Base-by-base conservation (phyloP, 805 yeast genomes). In the Hanseniaspora pseudoguilliermondii region DNA sequence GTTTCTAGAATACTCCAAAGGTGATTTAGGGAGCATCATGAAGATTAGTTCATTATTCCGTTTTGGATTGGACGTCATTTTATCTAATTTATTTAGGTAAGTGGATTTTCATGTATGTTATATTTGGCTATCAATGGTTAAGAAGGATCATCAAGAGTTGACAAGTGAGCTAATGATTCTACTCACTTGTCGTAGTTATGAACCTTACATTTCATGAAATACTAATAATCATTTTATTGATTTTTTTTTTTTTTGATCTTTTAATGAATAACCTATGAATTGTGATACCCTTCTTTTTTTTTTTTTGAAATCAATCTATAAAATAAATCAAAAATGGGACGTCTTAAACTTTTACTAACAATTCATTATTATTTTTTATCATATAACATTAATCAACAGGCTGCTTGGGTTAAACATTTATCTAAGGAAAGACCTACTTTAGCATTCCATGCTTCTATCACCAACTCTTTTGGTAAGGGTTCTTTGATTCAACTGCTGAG, bases 361-460 rank as follows among this genome's bases (percentile, higher is more conserved):
- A 55, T 40, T 57, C 38, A 18, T 47, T 61, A 52, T n/a, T 41
- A 58, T 47, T 51, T 65, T 69, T 75, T 73, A 72, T 69, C 72
- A 59, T 60, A 23, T 20, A 8, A 34, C 20, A 47, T 41, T 59
- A 49, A 20, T 10, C 21, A 32, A 40, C 69, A 90, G 97, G 97
- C 97, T 69, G 96, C 97, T 44, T 91, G 98, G 98, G 96, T 93
- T 47, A 93, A 91, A 70, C 91, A 85, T 69, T 75, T 91, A 60
- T 89, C 97, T 4, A 90, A 86, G 64, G 85, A 81, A 55, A 87
- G 80, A 68, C 98, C 98, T 50, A 93, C 98, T 2, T 75, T 91
- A 63, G 98, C 98, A 59, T 91, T 93, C 75, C 98, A 91, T 70
- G 97, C 98, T 1, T 89, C 97, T 1, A 91, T 91, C 64, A 91